Evolutionary conservation across 148 eudicot species (phyloP), one percentile per base, ranked within the genome.

Genomic region (Vaccinium macrocarpon): DNA sequence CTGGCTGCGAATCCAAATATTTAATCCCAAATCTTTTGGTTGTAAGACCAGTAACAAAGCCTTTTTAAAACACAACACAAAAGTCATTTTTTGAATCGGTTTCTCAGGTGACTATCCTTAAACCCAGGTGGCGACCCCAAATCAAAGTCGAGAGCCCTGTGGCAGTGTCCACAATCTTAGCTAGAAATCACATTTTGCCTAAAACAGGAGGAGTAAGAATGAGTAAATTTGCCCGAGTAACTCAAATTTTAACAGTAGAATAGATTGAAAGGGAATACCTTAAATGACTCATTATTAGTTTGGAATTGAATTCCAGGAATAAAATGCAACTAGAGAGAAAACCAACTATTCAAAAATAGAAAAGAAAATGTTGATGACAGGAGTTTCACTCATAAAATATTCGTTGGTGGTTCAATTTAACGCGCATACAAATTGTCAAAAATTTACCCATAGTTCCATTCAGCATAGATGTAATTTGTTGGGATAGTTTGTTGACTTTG

Each of bases 251-350:
- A 73, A 53, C 19, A 57, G 23, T 6, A 70, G 27, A 78, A 78
- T 9, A 68, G 42, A 76, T 50, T 50, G 25, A 83, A 14, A 76
- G 53, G 18, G 32, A 35, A 14, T 62, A 96, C 99, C 97, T 97
- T 97, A 88, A 89, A 97, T 13, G 99, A 98, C 81, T 89, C 93
- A 83, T 95, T 95, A 83, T 95, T 93, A n/a, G 97, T 95, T 81
- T 97, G 93, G 72, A 97, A 86, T 87, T 88, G 23, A 79, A 97
- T 92, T 11, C 95, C 95, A 5, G 94, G 93, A 78, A 97, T 87
- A 82, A 93, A 95, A 90, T 95, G 99, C 92, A 97, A 86, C 99
- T 97, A 97, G 80, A 97, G 86, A 78, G 99, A 98, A 90, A 97
- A 97, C 12, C 98, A 97, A 51, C 99, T 97, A 91, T 89, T 81